Percentiles rank a stretch among this genome's conserved stretches.
Conservation (phyloP, 371 early-diverging fungal genomes). For the Mucor ambiguus region DNA sequence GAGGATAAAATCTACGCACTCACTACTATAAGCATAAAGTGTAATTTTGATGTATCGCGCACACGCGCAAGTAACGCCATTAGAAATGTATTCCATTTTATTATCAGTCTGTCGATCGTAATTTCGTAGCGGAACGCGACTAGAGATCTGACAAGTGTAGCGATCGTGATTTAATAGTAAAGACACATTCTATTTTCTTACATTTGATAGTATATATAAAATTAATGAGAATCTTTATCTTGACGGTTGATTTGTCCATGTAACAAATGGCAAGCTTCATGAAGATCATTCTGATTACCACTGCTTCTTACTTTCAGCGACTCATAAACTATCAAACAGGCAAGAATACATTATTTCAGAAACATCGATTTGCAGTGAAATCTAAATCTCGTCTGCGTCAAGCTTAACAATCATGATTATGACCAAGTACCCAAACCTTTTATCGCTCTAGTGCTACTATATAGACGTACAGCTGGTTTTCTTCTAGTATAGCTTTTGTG, state of each 20-base stretch:
- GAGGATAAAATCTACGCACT: too few relatives aligned
- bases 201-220: not conserved
- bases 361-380: not conserved
- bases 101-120: not conserved
- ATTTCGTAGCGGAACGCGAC: not conserved
- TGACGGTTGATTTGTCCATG: not conserved
- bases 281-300: not conserved
- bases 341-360: not conserved
- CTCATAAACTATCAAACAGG: not conserved
- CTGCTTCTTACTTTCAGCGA: not conserved
- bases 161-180: not conserved
- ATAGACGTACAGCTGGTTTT: not conserved
- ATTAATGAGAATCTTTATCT: not conserved
- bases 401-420: not conserved
- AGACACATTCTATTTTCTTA: not conserved
- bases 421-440: not conserved
- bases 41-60: not conserved
- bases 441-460: not conserved
- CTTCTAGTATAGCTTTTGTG: not conserved
- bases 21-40: too few relatives aligned
- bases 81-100: not conserved
- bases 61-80: not conserved
- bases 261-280: not conserved
- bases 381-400: not conserved
- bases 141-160: not conserved